These are phyloP conservation scores for Penicillium sp. DNA, from an alignment of 2,329 filamentous ascomycete species.

Conservation along the genomic window DNA sequence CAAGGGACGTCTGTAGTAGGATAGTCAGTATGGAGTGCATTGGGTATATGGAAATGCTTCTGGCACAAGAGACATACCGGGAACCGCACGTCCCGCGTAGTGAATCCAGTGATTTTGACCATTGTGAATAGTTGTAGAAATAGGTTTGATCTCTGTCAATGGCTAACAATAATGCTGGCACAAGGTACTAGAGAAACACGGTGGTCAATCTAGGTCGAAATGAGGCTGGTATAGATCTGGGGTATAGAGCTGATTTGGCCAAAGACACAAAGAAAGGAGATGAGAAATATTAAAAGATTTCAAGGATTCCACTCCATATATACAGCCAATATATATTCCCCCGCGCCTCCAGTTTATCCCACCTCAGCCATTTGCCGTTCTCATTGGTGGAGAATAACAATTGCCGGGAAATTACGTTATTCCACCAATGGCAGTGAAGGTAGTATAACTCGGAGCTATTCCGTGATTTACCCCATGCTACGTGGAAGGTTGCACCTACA, in stretches of 20 bases:
- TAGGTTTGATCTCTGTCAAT: slow-evolving; percentile 8
- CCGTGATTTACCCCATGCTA: slow-evolving; percentile 12
- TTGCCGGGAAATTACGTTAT: slow-evolving; percentile 14
- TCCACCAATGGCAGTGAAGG: slow-evolving; percentile 24
- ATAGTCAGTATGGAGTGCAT: background rate
- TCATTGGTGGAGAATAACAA: slow-evolving; percentile 25
- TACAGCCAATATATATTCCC: slow-evolving; percentile 15
- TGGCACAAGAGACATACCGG: slow-evolving; percentile 46
- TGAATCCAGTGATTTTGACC: slow-evolving; percentile 70
- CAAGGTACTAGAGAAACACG: slow-evolving; percentile 1
- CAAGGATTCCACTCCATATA: slow-evolving; percentile 17
- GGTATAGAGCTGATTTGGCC: background rate
- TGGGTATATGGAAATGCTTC: background rate
- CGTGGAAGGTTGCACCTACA: slow-evolving; percentile 5
- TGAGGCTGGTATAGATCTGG: slow-evolving; percentile 3
- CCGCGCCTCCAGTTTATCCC: slow-evolving; percentile 17
- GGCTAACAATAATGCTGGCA: background rate
- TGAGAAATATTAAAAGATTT: slow-evolving; percentile 1
- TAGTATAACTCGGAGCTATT: slow-evolving; percentile 16
- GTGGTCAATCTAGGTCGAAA: background rate
- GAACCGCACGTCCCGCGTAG: slow-evolving; percentile 72
- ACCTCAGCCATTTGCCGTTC: background rate
- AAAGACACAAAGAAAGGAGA: background rate
- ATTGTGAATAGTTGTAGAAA: slow-evolving; percentile 25
- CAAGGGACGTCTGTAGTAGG: slow-evolving; percentile 70